A percentile compares a stretch with the other conserved stretches of the same genome.
Conservation (phyloP, 768 basidiomycete species). For the Austroboletus festivus region DNA sequence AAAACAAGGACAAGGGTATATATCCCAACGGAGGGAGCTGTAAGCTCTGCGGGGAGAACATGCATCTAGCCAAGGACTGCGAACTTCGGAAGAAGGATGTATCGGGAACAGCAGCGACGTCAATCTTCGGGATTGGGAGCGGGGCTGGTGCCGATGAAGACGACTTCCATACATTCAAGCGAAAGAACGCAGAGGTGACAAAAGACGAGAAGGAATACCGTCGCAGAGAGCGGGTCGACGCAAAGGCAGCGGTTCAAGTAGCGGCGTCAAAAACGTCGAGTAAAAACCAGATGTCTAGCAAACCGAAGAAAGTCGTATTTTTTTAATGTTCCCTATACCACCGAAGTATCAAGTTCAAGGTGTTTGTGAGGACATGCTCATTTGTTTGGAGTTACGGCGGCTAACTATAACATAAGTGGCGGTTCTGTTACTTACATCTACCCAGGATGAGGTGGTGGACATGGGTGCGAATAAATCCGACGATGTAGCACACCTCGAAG, state of each 20-base stretch:
- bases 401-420: too few species aligned
- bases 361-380: too few species aligned
- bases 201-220: conserved; percentile 52
- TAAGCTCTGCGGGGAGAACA: conserved; percentile 82
- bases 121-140: conserved; percentile 33
- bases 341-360: too few species aligned
- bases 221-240: conserved; percentile 38
- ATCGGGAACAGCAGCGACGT: conserved; percentile 21
- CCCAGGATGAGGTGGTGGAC: too few species aligned
- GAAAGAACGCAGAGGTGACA: conserved; percentile 58
- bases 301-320: conserved; percentile 45
- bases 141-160: conserved; percentile 89
- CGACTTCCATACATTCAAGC: conserved; percentile 83
- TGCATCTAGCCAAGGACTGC: conserved; percentile 86
- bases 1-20: conserved; percentile 75
- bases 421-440: too few species aligned
- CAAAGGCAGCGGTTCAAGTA: conserved; percentile 44
- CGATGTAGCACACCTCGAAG: too few species aligned
- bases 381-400: too few species aligned
- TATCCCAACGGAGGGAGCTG: conserved; percentile 92
- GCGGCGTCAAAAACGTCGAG: conserved; percentile 38
- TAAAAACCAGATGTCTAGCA: conserved; percentile 18
- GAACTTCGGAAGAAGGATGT: conserved; percentile 56
- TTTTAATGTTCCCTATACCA: background rate
- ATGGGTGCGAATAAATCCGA: too few species aligned